Percentiles rank a stretch among this genome's conserved stretches.
Evolutionary conservation across 208 protist species (phyloP).

Genomic region (Strigomonas galati): DNA sequence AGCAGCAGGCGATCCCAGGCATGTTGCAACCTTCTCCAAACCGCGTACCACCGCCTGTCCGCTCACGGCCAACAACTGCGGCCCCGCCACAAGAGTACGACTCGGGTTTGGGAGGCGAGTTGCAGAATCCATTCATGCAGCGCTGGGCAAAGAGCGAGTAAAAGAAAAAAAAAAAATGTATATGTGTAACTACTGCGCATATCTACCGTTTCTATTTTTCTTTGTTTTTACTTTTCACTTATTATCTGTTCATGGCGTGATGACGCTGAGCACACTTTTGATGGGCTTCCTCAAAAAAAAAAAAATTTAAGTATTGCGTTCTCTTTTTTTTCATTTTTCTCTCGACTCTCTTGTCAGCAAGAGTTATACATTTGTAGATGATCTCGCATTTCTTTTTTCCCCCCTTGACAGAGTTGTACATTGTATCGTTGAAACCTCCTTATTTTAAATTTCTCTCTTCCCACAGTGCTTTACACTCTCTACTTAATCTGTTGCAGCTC

Average conservation of each 20-base stretch:
- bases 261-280: too few relatives aligned
- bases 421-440: too few relatives aligned
- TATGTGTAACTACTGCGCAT: too few relatives aligned
- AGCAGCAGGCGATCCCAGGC: not conserved
- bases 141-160: conserved; percentile 37
- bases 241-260: too few relatives aligned
- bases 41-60: not conserved
- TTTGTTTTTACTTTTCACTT: too few relatives aligned
- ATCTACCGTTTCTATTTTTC: too few relatives aligned
- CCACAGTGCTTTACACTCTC: too few relatives aligned
- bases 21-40: not conserved
- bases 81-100: not conserved
- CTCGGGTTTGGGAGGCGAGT: conserved; percentile 33
- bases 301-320: not conserved
- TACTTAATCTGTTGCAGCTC: too few relatives aligned
- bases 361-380: not conserved
- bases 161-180: too few relatives aligned
- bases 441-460: too few relatives aligned
- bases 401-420: too few relatives aligned
- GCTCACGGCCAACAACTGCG: not conserved
- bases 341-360: not conserved
- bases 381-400: conserved; percentile 9
- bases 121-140: conserved; percentile 73
- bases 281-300: too few relatives aligned
- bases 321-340: not conserved